Evolutionary conservation across 2,329 filamentous ascomycete species (phyloP).

Genomic region (Ophiostoma himal-ulmi): DNA sequence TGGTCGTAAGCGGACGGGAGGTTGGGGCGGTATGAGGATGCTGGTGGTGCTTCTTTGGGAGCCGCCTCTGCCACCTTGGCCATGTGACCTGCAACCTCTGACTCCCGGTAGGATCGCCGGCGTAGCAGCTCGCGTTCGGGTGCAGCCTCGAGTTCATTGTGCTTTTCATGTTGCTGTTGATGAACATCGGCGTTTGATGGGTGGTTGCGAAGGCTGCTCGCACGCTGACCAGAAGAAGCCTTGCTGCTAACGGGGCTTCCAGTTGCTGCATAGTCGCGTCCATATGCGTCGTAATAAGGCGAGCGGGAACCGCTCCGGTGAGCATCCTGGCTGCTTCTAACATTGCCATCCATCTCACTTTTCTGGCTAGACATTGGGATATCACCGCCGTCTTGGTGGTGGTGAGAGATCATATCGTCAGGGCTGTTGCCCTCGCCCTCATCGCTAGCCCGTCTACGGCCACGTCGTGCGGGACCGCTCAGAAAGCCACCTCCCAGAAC

Average conservation of each 20-base stretch:
- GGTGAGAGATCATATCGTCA: conserved; percentile 29
- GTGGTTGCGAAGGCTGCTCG: conserved; percentile 32
- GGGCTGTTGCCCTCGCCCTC: conserved; percentile 43
- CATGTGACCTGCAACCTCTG: conserved; percentile 27
- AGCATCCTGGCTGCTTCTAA: conserved; percentile 34
- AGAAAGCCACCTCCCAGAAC: conserved; percentile 67
- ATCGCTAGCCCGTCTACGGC: conserved; percentile 60
- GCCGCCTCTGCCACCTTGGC: conserved; percentile 32
- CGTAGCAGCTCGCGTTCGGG: conserved; percentile 8
- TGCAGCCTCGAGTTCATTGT: neutral
- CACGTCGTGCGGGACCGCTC: conserved; percentile 72
- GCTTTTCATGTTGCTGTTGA: conserved; percentile 10
- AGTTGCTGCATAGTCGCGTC: conserved; percentile 47
- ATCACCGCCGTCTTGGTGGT: conserved; percentile 39
- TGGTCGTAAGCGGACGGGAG: conserved; percentile 66
- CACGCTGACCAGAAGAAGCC: conserved; percentile 32
- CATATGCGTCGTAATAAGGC: conserved; percentile 41
- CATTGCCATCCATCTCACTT: conserved; percentile 30
- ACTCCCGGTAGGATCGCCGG: conserved; percentile 7
- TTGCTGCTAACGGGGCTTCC: conserved; percentile 53
- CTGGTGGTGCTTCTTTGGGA: conserved; percentile 49
- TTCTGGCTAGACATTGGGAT: conserved; percentile 39
- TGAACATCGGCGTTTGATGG: conserved; percentile 27
- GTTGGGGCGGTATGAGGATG: conserved; percentile 39
- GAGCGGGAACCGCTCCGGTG: conserved; percentile 34